phyloP scores from a whole-genome alignment of 1,284 basidiomycete genomes.

The Waitea zeae region DNA sequence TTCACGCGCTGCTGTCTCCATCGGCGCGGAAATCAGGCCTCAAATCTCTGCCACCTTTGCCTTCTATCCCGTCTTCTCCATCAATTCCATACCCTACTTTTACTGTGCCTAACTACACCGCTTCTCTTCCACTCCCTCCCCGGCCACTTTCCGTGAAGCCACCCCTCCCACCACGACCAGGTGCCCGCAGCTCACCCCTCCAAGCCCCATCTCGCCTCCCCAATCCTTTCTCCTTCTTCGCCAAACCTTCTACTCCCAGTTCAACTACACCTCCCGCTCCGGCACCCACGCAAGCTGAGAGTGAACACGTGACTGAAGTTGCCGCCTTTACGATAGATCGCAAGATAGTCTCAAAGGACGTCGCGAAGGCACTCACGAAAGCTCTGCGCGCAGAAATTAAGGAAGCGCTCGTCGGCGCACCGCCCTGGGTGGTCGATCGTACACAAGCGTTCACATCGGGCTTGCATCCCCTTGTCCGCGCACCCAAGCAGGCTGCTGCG shows the following conservation, averaged over 20 bases:
- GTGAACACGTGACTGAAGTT: conserved; percentile 28
- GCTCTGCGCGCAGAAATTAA: conserved; percentile 42
- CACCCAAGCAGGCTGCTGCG: conserved; percentile 4
- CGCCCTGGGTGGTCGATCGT: conserved; percentile 48
- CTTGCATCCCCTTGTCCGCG: conserved; percentile 31
- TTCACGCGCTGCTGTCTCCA: conserved; percentile 39
- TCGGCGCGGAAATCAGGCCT: conserved; percentile 31
- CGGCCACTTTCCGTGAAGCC: conserved; percentile 21
- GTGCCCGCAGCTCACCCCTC: conserved; percentile 5
- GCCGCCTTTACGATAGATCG: conserved; percentile 38
- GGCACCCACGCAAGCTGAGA: conserved; percentile 9
- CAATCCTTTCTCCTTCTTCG: conserved; percentile 51
- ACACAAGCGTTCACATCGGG: conserved; percentile 34
- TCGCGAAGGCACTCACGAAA: conserved; percentile 41
- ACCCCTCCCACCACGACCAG: conserved; percentile 3
- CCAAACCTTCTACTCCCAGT: conserved; percentile 17
- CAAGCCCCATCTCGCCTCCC: conserved; percentile 27
- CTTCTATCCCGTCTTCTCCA: conserved; percentile 13
- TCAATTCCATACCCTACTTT: conserved; percentile 10
- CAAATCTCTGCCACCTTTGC: conserved; percentile 29
- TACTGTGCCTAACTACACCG: conserved; percentile 16
- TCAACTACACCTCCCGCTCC: conserved; percentile 16
- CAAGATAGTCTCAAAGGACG: conserved; percentile 32
- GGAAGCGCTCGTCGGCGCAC: conserved; percentile 22
- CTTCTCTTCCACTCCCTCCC: conserved; percentile 46